Evolutionary conservation across 2,329 filamentous ascomycete genomes (phyloP).

Genomic region (Proliferodiscus dingleyae): DNA sequence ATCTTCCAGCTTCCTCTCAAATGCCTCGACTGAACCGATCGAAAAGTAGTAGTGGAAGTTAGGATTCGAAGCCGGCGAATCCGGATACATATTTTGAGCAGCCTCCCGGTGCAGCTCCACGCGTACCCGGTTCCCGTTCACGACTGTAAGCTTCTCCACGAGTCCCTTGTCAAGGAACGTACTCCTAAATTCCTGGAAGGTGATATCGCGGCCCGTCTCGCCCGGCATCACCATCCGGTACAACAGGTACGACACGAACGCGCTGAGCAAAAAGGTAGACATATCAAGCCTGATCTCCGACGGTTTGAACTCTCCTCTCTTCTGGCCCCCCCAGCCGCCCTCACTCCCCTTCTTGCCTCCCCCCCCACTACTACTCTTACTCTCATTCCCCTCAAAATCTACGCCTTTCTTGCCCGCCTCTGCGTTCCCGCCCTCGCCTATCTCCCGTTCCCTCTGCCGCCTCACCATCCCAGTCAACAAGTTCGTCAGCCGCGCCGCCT

Average conservation of each 20-base stretch:
- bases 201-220: slow-evolving; percentile 73
- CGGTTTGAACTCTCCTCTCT: slow-evolving; percentile 14
- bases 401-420: slow-evolving; percentile 15
- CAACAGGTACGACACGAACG: slow-evolving; percentile 57
- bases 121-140: slow-evolving; percentile 72
- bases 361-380: slow-evolving; percentile 14
- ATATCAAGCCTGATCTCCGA: slow-evolving; percentile 28
- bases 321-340: slow-evolving; percentile 30
- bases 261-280: slow-evolving; percentile 38
- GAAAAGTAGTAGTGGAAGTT: slow-evolving; percentile 88
- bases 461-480: slow-evolving; percentile 30
- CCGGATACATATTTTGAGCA: slow-evolving; percentile 66
- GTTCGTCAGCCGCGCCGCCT: slow-evolving; percentile 31
- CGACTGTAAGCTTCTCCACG: slow-evolving; percentile 83
- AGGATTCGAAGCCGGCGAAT: slow-evolving; percentile 62
- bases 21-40: slow-evolving; percentile 90
- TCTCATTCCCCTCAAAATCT: slow-evolving; percentile 25
- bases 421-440: no score
- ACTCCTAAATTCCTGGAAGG: slow-evolving; percentile 92
- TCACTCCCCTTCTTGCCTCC: slow-evolving; percentile 16
- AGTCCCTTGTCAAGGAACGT: slow-evolving; percentile 95
- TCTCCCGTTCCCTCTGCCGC: slow-evolving; percentile 27
- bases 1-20: slow-evolving; percentile 82
- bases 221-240: slow-evolving; percentile 62
- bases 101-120: slow-evolving; percentile 77